Evolutionary conservation across 176 grass and related monocot genomes (phyloP), one percentile per base, ranked within the genome.

Genomic region (Paspalum notatum): DNA sequence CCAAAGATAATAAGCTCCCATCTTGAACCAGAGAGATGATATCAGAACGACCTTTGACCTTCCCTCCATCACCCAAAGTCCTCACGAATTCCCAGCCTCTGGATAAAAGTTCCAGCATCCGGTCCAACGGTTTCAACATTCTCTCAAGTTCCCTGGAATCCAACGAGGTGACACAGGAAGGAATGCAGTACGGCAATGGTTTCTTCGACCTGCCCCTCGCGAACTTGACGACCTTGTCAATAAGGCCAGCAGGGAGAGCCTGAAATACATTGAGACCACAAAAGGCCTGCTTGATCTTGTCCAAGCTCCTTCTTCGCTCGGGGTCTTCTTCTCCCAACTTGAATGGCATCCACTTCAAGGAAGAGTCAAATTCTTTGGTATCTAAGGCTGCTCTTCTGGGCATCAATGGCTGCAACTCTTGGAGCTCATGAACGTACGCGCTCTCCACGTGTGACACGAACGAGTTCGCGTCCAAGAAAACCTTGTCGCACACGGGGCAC

Each of bases 401-500:
- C 37, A 76, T 24, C 62, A 44, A 8, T 7, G 61, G 45, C 61
- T 24, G 76, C 61, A 42, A 22, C 8, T 67, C 47, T 20, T 68
- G 1, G 7, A 80, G 20, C 2, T 68, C 62, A 9, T 41, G 32
- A 7, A 67, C 24, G 62, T 79, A 67, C 48, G 67, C 48, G 5
- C 5, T 48, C 49, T 79, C 77, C 2, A 79, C 47, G 13, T 67
- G 48, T 9, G 62, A 25, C 18, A n/a, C 2, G 48, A 79, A 67
- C 0, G 62, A 16, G 48, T 16, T 18, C 0, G 62, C 18, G 8
- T 79, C 77, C 37, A 45, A 45, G 73, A 76, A 76, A 16, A 76
- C 40, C 17, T 17, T 60, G 71, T 76, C 73, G 73, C 73, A 60
- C 4, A 79, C 76, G 6, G 76, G 76, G 62, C 76, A 79, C 76